These are phyloP conservation scores for Elongisporangium prolatum DNA, from an alignment of 352 stramenopile species.

Conservation along the genomic window DNA sequence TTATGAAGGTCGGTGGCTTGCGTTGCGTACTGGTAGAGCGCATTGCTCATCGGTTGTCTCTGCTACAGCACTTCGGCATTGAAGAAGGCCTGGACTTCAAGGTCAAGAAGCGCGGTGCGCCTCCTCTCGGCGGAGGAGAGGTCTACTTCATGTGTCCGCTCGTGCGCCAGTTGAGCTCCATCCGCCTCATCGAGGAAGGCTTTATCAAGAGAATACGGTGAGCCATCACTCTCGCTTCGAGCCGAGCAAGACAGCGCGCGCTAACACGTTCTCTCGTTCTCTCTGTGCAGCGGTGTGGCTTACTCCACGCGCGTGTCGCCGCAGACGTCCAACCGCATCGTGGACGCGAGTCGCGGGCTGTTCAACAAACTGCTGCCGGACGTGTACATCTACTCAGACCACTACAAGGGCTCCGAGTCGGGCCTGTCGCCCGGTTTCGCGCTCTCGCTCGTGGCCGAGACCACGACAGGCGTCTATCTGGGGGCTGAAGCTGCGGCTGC, in stretches of 20 bases:
- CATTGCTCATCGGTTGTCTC: neutral
- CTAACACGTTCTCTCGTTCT: constrained; percentile 1
- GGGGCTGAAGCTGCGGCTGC: constrained; percentile 89
- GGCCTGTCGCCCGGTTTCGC: constrained; percentile 90
- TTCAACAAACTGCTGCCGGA: constrained; percentile 98
- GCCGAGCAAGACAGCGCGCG: neutral
- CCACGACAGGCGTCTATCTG: constrained; percentile 94
- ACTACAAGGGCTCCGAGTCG: constrained; percentile 92
- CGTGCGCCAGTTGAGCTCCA: constrained; percentile 91
- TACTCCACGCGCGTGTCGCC: constrained; percentile 97
- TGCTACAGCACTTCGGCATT: constrained; percentile 92
- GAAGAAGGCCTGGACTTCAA: constrained; percentile 85
- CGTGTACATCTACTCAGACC: constrained; percentile 99
- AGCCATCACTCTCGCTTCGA: neutral
- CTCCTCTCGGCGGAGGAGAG: constrained; percentile 73
- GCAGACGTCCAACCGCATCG: constrained; percentile 96
- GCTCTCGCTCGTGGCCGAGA: constrained; percentile 95
- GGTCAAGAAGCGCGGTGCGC: constrained; percentile 91
- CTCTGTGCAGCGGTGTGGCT: constrained; percentile 77
- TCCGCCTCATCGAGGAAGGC: constrained; percentile 94
- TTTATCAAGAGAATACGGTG: constrained; percentile 98
- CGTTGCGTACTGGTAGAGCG: neutral
- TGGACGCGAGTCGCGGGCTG: constrained; percentile 93
- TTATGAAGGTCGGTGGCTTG: constrained; percentile 63
- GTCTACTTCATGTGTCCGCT: constrained; percentile 94